Percentiles rank a stretch among this genome's conserved stretches.
These are phyloP conservation scores for Spatholobus suberectus DNA, from an alignment of 306 rosid genomes.

Conservation along the genomic window DNA sequence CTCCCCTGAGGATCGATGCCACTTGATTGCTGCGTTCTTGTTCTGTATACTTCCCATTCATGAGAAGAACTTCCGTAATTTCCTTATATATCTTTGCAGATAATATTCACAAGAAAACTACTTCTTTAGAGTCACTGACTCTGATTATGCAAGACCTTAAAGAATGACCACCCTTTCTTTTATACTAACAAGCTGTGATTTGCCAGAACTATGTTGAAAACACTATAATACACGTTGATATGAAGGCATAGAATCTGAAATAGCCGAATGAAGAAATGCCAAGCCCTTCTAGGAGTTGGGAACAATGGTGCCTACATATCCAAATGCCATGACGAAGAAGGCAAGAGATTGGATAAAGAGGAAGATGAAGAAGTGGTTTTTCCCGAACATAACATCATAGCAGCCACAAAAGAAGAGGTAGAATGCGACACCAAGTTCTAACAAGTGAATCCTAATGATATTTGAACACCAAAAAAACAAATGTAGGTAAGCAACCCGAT, in stretches of 20 bases:
- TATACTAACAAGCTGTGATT: constrained; percentile 50
- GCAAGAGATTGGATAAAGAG: constrained; percentile 79
- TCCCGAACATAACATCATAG: constrained; percentile 77
- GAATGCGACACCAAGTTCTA: constrained; percentile 79
- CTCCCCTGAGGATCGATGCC: constrained; percentile 39
- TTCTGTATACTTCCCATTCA: constrained; percentile 46
- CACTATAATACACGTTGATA: constrained; percentile 47
- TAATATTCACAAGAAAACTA: constrained; percentile 68
- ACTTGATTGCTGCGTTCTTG: constrained; percentile 33
- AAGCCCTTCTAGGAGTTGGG: constrained; percentile 59
- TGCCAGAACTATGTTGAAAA: constrained; percentile 42
- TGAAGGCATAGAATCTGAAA: constrained; percentile 32
- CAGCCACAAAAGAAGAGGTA: constrained; percentile 81
- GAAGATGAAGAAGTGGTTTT: constrained; percentile 75
- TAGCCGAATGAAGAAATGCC: constrained; percentile 41
- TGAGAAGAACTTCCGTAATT: constrained; percentile 48
- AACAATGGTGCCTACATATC: constrained; percentile 88
- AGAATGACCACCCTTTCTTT: constrained; percentile 50
- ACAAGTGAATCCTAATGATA: constrained; percentile 65
- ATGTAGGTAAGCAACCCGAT: neutral
- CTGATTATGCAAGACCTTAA: constrained; percentile 54
- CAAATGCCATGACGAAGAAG: constrained; percentile 80
- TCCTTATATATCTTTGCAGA: constrained; percentile 50
- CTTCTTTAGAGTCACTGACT: constrained; percentile 47
- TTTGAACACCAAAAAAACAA: constrained; percentile 26